Conservation (phyloP, 495 filamentous ascomycete species). For the Terfezia claveryi region DNA sequence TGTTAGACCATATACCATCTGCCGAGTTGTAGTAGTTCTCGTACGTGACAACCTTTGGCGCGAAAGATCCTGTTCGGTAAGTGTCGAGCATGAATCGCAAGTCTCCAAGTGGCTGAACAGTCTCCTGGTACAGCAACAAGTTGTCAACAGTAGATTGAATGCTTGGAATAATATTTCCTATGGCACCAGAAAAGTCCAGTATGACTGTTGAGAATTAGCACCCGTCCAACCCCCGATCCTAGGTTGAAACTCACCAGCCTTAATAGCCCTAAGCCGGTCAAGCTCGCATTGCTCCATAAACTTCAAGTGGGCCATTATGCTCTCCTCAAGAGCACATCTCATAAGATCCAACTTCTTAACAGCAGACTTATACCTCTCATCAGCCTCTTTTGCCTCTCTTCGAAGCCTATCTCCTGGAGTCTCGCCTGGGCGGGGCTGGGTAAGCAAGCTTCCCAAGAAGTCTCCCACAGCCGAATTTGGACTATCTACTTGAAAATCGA, state of each 20-base stretch:
- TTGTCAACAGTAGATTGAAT: constrained; percentile 87
- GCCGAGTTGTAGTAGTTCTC: constrained; percentile 99
- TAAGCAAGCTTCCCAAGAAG: constrained; percentile 71
- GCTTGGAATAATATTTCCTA: constrained; percentile 94
- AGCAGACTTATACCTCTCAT: constrained; percentile 75
- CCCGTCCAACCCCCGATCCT: neutral
- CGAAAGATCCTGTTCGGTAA: constrained; percentile 82
- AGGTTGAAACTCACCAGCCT: constrained; percentile 30
- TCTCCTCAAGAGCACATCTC: constrained; percentile 83
- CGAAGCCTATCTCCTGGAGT: constrained; percentile 69
- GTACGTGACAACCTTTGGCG: constrained; percentile 77
- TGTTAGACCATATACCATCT: constrained; percentile 32
- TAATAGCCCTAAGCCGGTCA: constrained; percentile 90
- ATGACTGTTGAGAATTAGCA: constrained; percentile 33
- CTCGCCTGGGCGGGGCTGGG: constrained; percentile 74
- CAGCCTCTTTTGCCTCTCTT: constrained; percentile 71
- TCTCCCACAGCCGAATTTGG: constrained; percentile 50
- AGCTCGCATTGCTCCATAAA: constrained; percentile 97
- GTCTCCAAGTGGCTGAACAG: constrained; percentile 78
- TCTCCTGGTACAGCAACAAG: constrained; percentile 98
- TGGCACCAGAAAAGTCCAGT: constrained; percentile 88
- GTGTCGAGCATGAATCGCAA: constrained; percentile 91
- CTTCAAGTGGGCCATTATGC: constrained; percentile 71
- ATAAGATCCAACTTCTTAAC: constrained; percentile 71
- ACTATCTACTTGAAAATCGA: constrained; percentile 17